A percentile compares a stretch with the other conserved stretches of the same genome.
Evolutionary conservation across 148 eudicot genomes (phyloP).

Genomic region (Rhododendron kiyosumense): DNA sequence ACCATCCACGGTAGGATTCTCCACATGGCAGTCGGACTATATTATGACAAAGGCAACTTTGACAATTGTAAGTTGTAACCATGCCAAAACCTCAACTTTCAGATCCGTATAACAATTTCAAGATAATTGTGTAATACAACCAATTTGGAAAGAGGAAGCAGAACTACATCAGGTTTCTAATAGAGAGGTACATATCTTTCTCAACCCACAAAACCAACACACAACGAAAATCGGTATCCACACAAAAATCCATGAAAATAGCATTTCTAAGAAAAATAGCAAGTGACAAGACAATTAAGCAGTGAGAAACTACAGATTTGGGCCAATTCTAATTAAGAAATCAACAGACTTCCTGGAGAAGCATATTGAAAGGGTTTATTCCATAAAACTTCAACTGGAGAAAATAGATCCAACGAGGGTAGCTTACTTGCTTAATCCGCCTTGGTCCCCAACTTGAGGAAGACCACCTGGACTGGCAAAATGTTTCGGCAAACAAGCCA

Average conservation of each 20-base stretch:
- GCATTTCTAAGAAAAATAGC: neutral
- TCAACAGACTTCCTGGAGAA: neutral
- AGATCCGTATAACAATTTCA: neutral
- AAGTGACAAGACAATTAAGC: conserved; percentile 1
- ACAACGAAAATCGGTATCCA: neutral
- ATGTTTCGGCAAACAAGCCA: conserved; percentile 72
- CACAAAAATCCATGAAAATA: neutral
- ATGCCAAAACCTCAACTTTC: neutral
- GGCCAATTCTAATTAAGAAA: neutral
- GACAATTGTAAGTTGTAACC: neutral
- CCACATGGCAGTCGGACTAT: neutral
- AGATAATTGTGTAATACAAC: neutral
- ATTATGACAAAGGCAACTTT: neutral
- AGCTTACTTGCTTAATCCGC: conserved; percentile 73
- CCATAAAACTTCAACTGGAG: neutral
- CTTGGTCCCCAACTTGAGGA: conserved; percentile 91
- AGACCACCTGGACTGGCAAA: conserved; percentile 74
- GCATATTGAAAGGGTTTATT: neutral
- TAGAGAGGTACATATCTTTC: neutral
- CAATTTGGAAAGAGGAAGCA: neutral
- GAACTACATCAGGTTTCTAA: neutral
- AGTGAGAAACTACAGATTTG: neutral
- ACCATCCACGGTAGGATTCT: neutral
- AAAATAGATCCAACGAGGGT: neutral
- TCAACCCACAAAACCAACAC: neutral